These are phyloP conservation scores for Sphagnurus paluster DNA, from an alignment of 1,284 basidiomycete species.

Conservation along the genomic window DNA sequence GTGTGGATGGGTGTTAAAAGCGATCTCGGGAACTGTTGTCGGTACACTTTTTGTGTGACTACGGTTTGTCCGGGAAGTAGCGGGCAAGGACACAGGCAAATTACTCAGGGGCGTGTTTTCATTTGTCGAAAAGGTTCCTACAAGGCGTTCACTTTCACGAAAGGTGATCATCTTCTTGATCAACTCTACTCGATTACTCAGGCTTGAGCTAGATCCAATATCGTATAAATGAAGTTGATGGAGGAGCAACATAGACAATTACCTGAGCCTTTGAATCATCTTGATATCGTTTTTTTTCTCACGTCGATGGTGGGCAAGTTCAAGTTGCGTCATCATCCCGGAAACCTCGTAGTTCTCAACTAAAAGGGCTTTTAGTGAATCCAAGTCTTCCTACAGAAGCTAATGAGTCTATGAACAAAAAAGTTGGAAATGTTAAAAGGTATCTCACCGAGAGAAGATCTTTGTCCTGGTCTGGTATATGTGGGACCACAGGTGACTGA, in stretches of 20 bases:
- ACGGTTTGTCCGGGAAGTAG: no score
- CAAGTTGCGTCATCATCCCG: slow-evolving; percentile 15
- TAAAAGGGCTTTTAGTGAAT: slow-evolving; percentile 16
- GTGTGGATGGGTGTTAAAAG: not conserved
- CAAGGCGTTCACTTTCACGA: slow-evolving; percentile 16
- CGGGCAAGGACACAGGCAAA: no score
- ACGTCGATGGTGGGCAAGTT: slow-evolving; percentile 19
- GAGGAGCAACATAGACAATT: not conserved
- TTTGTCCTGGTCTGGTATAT: slow-evolving; percentile 7
- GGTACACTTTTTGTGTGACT: not conserved
- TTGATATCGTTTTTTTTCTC: slow-evolving; percentile 14
- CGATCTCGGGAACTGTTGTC: not conserved
- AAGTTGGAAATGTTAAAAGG: no score
- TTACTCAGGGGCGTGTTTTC: not conserved
- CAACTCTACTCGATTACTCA: slow-evolving; percentile 25
- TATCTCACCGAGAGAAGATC: slow-evolving; percentile 18
- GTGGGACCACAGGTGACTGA: not conserved
- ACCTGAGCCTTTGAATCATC: slow-evolving; percentile 18
- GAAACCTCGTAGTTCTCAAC: slow-evolving; percentile 14
- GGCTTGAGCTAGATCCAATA: slow-evolving; percentile 10
- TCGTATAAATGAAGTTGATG: not conserved
- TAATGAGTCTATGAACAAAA: not conserved
- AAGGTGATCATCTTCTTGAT: slow-evolving; percentile 25
- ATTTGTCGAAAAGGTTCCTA: not conserved
- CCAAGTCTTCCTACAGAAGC: slow-evolving; percentile 10